phyloP scores from a whole-genome alignment of 768 basidiomycete genomes.

The Russula dissimulans region DNA sequence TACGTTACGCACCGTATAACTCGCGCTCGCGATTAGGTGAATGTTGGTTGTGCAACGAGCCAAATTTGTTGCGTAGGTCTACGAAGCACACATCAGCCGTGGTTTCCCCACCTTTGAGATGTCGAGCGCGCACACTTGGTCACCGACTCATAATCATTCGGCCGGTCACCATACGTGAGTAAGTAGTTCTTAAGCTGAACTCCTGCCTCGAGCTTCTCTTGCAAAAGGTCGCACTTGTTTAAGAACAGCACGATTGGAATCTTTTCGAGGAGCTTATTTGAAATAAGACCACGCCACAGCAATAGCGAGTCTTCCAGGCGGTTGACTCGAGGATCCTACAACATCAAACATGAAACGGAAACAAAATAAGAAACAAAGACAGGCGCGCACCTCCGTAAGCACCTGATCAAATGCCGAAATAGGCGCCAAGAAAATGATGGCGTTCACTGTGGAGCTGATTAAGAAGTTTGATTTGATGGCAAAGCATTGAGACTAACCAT shows the following conservation, averaged over 20 bases:
- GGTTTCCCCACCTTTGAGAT: background rate
- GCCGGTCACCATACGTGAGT: slow-evolving; percentile 59
- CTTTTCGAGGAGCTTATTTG: slow-evolving; percentile 61
- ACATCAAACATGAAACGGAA: background rate
- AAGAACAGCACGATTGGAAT: slow-evolving; percentile 77
- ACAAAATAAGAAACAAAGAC: background rate
- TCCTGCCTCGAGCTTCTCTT: slow-evolving; percentile 70
- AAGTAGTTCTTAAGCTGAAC: slow-evolving; percentile 64
- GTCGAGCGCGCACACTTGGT: slow-evolving; percentile 48
- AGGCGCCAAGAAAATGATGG: slow-evolving; percentile 82
- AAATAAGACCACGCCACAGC: slow-evolving; percentile 64
- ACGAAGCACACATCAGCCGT: background rate
- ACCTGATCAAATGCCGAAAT: slow-evolving; percentile 86
- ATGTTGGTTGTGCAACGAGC: slow-evolving; percentile 53
- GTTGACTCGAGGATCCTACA: slow-evolving; percentile 63
- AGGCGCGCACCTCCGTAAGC: slow-evolving; percentile 51
- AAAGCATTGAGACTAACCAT: slow-evolving; percentile 41
- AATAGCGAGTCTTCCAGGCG: slow-evolving; percentile 71
- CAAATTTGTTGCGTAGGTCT: slow-evolving; percentile 74
- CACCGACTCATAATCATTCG: slow-evolving; percentile 72
- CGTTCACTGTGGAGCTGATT: slow-evolving; percentile 48
- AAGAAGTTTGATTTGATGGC: background rate
- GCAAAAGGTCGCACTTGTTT: slow-evolving; percentile 73
- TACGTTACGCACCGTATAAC: slow-evolving; percentile 47
- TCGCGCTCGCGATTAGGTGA: slow-evolving; percentile 67